Base-by-base conservation (phyloP, 768 basidiomycete genomes). In the Crassisporium funariophilum region DNA sequence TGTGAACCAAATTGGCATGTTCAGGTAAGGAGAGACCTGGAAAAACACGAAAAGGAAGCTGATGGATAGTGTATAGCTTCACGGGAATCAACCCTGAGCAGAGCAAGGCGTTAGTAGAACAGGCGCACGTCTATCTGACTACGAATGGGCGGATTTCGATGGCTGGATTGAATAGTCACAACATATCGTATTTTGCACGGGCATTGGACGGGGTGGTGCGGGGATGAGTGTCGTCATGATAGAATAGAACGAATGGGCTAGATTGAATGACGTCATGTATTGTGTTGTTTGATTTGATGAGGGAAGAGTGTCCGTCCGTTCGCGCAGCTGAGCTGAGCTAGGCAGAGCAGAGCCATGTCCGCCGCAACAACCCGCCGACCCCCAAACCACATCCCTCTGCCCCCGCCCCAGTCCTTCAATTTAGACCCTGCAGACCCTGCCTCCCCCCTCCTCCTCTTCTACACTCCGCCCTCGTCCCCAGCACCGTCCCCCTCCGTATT, bases 1-100 rank as follows among this genome's bases (percentile, higher is more conserved):
- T 59, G 73, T 87, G 57, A 81, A 83, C 42, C 97, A 98, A 76
- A 98, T 98, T 68, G 95, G 95, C 46, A 97, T 95, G 95, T 97
- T 95, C 78, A 92, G 89, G 84, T 92, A 41, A 52, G 58, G 21
- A 10, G 41, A n/a, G n/a, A n/a, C n/a, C 20, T 31, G 21, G 29
- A 17, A 12, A 31, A 35, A 37, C 36, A 35, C 31, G 19, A 20
- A 46, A n/a, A 23, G 35, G 17, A 22, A 16, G 29, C 38, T 41
- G 11, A 54, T 51, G 41, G 35, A 24, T 37, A 3, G 46, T 41
- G 15, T 31, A 25, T 64, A 91, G 91, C 66, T 95, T 88, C 71
- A 95, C 92, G 22, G 94, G 93, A 16, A 74, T 97, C 64, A 82
- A 68, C 44, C 64, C 74, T 1, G 71, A 64, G 15, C 88, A 94